A percentile compares a stretch with the other conserved stretches of the same genome.
Evolutionary conservation across 208 protist species (phyloP).

Genomic region (Leishmania gerbilli): DNA sequence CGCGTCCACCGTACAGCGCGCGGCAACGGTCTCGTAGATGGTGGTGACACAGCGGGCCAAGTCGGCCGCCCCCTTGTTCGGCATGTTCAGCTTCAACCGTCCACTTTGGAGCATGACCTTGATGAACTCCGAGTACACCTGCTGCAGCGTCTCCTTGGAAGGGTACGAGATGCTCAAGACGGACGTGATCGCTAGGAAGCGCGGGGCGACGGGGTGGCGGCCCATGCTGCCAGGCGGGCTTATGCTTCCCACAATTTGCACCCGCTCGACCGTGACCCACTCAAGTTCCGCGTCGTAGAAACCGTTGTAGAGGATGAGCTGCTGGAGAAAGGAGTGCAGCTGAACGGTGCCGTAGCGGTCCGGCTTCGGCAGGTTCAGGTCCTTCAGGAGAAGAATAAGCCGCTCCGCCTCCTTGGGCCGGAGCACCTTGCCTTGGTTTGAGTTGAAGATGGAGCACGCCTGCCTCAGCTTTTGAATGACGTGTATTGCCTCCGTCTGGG

Average conservation of each 20-base stretch:
- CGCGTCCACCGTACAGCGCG: slow-evolving; percentile 94
- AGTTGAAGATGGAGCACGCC: slow-evolving; percentile 92
- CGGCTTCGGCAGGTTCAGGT: slow-evolving; percentile 97
- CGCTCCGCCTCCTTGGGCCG: slow-evolving; percentile 95
- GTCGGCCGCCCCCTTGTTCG: slow-evolving; percentile 80
- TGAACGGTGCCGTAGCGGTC: slow-evolving; percentile 98
- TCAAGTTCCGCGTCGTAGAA: slow-evolving; percentile 97
- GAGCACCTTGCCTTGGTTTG: slow-evolving; percentile 94
- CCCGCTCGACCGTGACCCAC: slow-evolving; percentile 95
- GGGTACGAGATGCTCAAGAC: slow-evolving; percentile 95
- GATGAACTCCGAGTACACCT: slow-evolving; percentile 95
- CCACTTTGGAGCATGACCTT: slow-evolving; percentile 87
- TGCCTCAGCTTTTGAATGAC: slow-evolving; percentile 97
- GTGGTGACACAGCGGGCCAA: slow-evolving; percentile 94
- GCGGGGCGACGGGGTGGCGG: slow-evolving; percentile 91
- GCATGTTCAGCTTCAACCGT: slow-evolving; percentile 66
- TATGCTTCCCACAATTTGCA: slow-evolving; percentile 97
- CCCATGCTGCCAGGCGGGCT: slow-evolving; percentile 96
- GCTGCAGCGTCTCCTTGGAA: slow-evolving; percentile 90
- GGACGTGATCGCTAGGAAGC: slow-evolving; percentile 96
- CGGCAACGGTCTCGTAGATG: slow-evolving; percentile 91
- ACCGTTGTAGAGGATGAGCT: slow-evolving; percentile 96
- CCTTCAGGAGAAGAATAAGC: slow-evolving; percentile 96
- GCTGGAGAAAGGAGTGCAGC: slow-evolving; percentile 97
- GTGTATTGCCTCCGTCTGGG: slow-evolving; percentile 94